Evolutionary conservation across 371 early-diverging fungal species (phyloP).

Genomic region (Syncephalastrum racemosum): DNA sequence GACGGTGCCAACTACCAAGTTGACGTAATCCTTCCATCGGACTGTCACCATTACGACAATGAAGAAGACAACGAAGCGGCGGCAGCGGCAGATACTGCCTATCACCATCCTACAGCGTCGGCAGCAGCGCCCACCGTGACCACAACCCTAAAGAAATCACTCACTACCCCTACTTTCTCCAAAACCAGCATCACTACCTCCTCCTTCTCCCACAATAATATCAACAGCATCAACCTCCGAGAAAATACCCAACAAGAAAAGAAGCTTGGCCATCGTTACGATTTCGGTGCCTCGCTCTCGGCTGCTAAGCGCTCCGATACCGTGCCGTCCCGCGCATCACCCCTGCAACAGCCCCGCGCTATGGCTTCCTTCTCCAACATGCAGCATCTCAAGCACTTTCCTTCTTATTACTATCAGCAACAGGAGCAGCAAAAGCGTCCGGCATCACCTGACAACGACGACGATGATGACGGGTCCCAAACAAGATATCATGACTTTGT

Average conservation of each 20-base stretch:
- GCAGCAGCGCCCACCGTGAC: background rate
- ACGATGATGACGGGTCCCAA: conserved; percentile 7
- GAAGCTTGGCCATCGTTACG: conserved; percentile 37
- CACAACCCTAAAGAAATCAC: background rate
- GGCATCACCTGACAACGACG: background rate
- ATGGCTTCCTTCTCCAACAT: conserved; percentile 20
- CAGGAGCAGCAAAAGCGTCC: conserved; percentile 12
- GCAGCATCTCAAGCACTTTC: conserved; percentile 4
- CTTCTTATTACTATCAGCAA: conserved; percentile 1
- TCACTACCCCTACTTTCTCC: background rate
- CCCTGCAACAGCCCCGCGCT: conserved; percentile 4
- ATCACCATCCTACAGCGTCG: too few relatives aligned
- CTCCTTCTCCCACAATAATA: background rate
- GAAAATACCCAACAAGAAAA: conserved; percentile 15
- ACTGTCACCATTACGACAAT: conserved; percentile 1
- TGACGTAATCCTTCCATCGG: conserved; percentile 15
- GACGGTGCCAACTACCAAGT: conserved; percentile 68
- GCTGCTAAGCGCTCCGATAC: conserved; percentile 22
- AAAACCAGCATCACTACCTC: background rate
- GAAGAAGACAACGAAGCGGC: conserved; percentile 1
- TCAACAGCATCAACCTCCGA: too few relatives aligned
- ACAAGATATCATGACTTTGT: conserved; percentile 51
- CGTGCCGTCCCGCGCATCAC: conserved; percentile 1
- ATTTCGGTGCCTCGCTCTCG: conserved; percentile 40
- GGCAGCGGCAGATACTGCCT: background rate